Conservation (phyloP, 106 monocot species). For the Phalaenopsis equestris region DNA sequence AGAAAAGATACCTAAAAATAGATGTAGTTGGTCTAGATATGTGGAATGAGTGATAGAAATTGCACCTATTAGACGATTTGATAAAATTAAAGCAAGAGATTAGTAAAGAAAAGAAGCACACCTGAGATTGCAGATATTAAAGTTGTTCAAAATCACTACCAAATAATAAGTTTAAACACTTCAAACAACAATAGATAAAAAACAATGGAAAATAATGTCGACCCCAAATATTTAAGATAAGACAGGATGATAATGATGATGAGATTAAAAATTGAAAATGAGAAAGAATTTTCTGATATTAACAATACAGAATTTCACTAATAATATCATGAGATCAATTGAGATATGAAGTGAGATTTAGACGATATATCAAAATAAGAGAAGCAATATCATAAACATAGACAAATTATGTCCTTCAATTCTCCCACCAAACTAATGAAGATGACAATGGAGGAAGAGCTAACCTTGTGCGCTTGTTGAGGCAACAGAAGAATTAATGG, state of each 20-base stretch:
- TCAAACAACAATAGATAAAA: neutral
- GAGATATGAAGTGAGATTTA: neutral
- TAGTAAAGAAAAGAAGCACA: neutral
- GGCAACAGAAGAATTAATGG: slow-evolving; percentile 46
- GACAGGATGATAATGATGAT: neutral
- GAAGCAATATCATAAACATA: neutral
- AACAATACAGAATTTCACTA: neutral
- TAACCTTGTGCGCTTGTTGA: slow-evolving; percentile 44
- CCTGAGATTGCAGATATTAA: too few species aligned
- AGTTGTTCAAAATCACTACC: neutral
- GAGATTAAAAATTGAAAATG: neutral
- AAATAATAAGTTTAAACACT: neutral
- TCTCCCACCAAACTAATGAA: neutral
- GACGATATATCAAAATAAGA: neutral
- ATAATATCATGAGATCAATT: neutral
- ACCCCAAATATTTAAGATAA: neutral
- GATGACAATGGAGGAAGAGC: neutral
- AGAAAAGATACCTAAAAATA: too few species aligned
- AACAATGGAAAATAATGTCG: neutral
- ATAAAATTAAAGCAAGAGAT: neutral
- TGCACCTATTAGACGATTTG: neutral
- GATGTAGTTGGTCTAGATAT: too few species aligned
- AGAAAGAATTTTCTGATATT: neutral
- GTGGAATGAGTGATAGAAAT: neutral
- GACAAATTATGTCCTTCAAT: neutral